Evolutionary conservation across 2,329 filamentous ascomycete genomes (phyloP), one percentile per base, ranked within the genome.

Genomic region (Clonostachys solani): DNA sequence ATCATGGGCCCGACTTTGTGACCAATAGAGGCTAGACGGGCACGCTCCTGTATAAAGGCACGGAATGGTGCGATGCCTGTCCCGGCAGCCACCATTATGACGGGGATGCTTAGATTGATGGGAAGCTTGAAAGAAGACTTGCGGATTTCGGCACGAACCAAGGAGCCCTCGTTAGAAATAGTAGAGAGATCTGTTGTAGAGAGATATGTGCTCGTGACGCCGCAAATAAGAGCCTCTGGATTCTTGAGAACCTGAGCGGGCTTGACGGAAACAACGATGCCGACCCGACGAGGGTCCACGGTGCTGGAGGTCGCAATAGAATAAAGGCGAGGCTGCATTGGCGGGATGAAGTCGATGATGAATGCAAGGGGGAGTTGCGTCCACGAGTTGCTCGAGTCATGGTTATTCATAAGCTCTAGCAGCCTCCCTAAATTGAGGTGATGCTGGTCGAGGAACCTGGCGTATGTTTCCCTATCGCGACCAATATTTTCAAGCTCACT

Each of bases 221-320:
- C 53, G 9, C 47, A 44, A 42, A 52, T 41, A 18, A n/a, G 17
- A 12, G 36, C 16, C 42, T 44, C 29, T 43, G 44, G 23, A 29
- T 41, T 13, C 36, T 43, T 35, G 16, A 29, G 38, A 35, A 43
- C 13, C 6, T 12, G 16, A 36, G 17, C 10, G 47, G 84, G 52
- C 3, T 55, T 52, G 6, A 56, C 45, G 5, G 53, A 52, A 5
- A 56, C 55, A 8, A 57, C 55, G 33, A 59, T 56, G 40, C 57
- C 33, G 12, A 50, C 41, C 3, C 37, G 23, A 12, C 52, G 52
- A 7, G 56, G 50, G 7, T 52, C 54, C 7, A 60, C 53, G 29
- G 69, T 63, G 13, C 66, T 69, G 8, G 79, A 82, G 1, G 77
- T 82, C 0, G 80, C 83, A 49, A 84, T 83, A 6, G 76, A 80